Evolutionary conservation across 2,329 filamentous ascomycete species (phyloP).

Genomic region (Aspergillus sp.): DNA sequence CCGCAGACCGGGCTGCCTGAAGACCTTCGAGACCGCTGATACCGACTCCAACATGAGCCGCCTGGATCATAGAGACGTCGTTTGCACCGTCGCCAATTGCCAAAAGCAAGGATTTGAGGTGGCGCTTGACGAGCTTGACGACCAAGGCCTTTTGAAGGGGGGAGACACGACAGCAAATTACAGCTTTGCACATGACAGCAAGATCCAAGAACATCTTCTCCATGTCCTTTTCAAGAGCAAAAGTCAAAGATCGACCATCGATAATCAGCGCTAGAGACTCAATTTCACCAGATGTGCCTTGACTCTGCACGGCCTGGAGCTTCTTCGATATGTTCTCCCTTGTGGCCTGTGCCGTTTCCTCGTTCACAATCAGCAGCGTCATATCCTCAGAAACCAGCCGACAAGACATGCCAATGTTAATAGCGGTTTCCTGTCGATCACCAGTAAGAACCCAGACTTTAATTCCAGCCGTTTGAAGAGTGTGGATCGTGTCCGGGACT

Average conservation of each 20-base stretch:
- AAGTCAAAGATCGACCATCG: conserved; percentile 92
- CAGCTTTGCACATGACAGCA: conserved; percentile 94
- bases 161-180: conserved; percentile 93
- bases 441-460: conserved; percentile 98
- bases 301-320: conserved; percentile 77
- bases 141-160: conserved; percentile 95
- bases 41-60: conserved; percentile 93
- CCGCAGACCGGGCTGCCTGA: conserved; percentile 89
- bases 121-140: conserved; percentile 94
- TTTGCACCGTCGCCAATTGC: conserved; percentile 97
- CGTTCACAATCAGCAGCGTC: conserved; percentile 94
- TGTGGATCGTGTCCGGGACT: conserved; percentile 96
- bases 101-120: conserved; percentile 82
- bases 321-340: conserved; percentile 90
- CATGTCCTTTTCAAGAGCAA: conserved; percentile 83
- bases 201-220: conserved; percentile 91
- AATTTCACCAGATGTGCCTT: conserved; percentile 57
- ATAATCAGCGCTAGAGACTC: conserved; percentile 89
- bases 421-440: conserved; percentile 95
- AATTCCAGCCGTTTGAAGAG: conserved; percentile 90
- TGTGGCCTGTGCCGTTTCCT: conserved; percentile 71
- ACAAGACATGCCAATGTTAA: conserved; percentile 99
- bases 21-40: conserved; percentile 97
- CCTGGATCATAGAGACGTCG: conserved; percentile 99
- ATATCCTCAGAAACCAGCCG: conserved; percentile 98